phyloP scores from a whole-genome alignment of 768 basidiomycete genomes.

The Phlebiopsis flavidoalba region DNA sequence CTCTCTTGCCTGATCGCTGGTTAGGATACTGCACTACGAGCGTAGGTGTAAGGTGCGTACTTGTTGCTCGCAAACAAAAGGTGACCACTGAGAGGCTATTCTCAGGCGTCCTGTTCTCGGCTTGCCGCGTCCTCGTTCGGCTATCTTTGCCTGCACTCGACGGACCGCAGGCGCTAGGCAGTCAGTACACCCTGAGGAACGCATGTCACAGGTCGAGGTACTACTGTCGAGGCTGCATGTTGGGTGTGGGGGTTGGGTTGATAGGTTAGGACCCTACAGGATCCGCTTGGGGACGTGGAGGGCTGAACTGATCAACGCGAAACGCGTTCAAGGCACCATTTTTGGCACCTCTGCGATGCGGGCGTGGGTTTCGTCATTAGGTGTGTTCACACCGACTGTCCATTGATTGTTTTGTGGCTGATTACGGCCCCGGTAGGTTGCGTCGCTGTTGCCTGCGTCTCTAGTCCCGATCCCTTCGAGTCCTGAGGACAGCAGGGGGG shows the following conservation, averaged over 20 bases:
- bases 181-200: too few species aligned
- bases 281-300: constrained; percentile 17
- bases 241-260: too few species aligned
- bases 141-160: too few species aligned
- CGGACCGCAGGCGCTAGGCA: too few species aligned
- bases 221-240: constrained; percentile 15
- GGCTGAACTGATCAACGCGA: constrained; percentile 14
- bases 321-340: constrained; percentile 13
- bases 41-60: too few species aligned
- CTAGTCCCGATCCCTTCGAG: constrained; percentile 22
- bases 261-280: background rate
- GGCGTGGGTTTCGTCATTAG: background rate
- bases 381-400: constrained; percentile 4
- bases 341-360: constrained; percentile 6
- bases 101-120: too few species aligned
- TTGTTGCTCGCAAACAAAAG: too few species aligned
- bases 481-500: constrained; percentile 11
- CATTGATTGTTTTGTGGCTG: constrained; percentile 10
- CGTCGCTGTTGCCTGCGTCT: constrained; percentile 18
- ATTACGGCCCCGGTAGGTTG: constrained; percentile 20
- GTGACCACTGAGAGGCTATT: too few species aligned
- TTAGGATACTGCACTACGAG: too few species aligned
- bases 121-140: too few species aligned
- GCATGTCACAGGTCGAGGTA: too few species aligned
- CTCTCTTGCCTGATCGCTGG: too few species aligned